Evolutionary conservation across 1,284 basidiomycete genomes (phyloP).

Genomic region (Ceratobasidium sp.): DNA sequence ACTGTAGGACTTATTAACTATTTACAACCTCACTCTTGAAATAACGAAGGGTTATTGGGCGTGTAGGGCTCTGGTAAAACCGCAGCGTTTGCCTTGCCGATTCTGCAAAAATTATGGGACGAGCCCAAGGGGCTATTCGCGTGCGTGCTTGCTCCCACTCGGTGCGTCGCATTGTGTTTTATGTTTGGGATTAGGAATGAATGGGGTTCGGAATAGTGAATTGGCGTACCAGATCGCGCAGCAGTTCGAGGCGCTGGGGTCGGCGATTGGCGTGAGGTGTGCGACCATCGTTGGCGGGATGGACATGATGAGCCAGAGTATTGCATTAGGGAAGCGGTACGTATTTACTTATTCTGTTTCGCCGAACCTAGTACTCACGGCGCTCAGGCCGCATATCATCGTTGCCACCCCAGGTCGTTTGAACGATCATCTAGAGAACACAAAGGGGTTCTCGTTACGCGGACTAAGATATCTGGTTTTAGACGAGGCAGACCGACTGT

Average conservation of each 20-base stretch:
- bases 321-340: constrained; percentile 87
- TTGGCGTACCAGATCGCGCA: constrained; percentile 99
- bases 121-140: constrained; percentile 95
- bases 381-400: constrained; percentile 82
- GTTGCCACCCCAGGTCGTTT: constrained; percentile 98
- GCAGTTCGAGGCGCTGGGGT: constrained; percentile 94
- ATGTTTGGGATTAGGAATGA: not conserved
- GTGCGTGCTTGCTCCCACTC: constrained; percentile 94
- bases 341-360: constrained; percentile 28
- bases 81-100: constrained; percentile 96
- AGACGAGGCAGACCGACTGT: constrained; percentile 96
- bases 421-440: constrained; percentile 97
- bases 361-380: not conserved
- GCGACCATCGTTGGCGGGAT: constrained; percentile 96
- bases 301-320: constrained; percentile 93
- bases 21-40: not conserved
- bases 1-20: constrained; percentile 61
- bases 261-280: constrained; percentile 93
- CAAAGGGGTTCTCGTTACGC: constrained; percentile 95
- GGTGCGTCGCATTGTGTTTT: constrained; percentile 57
- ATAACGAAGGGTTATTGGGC: not conserved
- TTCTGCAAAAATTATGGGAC: constrained; percentile 97
- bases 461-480: constrained; percentile 92
- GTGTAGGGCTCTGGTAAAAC: constrained; percentile 91
- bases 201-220: constrained; percentile 67